phyloP scores from a whole-genome alignment of 2,329 filamentous ascomycete genomes.

The Fusarium robinianum region DNA sequence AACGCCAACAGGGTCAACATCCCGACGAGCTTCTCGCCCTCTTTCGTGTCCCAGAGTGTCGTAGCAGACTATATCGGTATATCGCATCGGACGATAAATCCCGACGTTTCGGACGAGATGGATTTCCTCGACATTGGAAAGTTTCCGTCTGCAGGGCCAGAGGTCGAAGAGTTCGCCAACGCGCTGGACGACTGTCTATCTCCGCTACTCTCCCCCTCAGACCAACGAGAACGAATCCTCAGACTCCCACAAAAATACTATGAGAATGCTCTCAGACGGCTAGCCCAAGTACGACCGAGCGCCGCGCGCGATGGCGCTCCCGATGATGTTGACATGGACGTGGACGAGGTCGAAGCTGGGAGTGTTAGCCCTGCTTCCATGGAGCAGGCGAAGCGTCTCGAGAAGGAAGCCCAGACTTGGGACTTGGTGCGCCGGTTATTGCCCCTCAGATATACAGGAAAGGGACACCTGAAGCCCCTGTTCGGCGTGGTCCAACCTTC shows the following conservation, averaged over 20 bases:
- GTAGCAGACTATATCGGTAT: no score
- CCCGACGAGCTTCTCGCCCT: constrained; percentile 12
- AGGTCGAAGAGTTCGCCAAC: constrained; percentile 86
- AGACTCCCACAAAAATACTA: constrained; percentile 64
- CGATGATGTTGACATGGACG: constrained; percentile 59
- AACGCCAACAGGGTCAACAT: constrained; percentile 34
- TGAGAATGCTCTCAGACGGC: constrained; percentile 51
- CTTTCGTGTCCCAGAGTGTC: neutral
- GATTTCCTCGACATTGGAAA: constrained; percentile 14
- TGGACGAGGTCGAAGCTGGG: constrained; percentile 54
- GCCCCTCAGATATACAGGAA: constrained; percentile 69
- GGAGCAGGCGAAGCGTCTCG: constrained; percentile 57
- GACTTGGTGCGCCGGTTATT: constrained; percentile 78
- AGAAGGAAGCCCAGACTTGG: constrained; percentile 90
- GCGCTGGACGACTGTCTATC: constrained; percentile 75
- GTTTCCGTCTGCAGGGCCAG: constrained; percentile 60
- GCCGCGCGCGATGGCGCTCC: constrained; percentile 39
- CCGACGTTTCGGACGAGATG: constrained; percentile 20
- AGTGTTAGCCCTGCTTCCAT: constrained; percentile 32
- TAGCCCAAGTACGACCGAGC: constrained; percentile 40
- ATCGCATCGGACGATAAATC: no score
- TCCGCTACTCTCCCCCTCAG: constrained; percentile 51
- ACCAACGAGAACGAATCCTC: constrained; percentile 68
- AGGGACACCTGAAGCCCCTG: constrained; percentile 40
- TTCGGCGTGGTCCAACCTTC: constrained; percentile 32